Evolutionary conservation across 1,284 basidiomycete species (phyloP).

Genomic region (Abortiporus biennis): DNA sequence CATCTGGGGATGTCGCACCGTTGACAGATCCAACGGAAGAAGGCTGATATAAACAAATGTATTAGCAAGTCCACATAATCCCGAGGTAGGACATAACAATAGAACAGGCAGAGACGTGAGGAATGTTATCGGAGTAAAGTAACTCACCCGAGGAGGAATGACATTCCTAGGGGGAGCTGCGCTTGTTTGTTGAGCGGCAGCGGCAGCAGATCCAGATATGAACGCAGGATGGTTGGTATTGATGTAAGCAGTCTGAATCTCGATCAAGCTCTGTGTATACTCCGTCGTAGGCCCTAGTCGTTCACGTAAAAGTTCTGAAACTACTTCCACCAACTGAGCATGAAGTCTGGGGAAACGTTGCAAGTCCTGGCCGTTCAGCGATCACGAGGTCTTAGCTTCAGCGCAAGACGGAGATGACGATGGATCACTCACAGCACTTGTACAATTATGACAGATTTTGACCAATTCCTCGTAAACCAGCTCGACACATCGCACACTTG

Average conservation of each 20-base stretch:
- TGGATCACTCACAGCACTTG: constrained; percentile 64
- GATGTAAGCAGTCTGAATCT: constrained; percentile 98
- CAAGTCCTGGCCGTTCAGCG: constrained; percentile 72
- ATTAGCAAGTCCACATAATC: not conserved
- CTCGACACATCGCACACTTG: constrained; percentile 93
- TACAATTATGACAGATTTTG: constrained; percentile 99
- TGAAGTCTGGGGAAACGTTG: constrained; percentile 94
- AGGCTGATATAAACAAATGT: constrained; percentile 11
- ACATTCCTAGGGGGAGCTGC: constrained; percentile 35
- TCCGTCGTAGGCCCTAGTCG: constrained; percentile 94
- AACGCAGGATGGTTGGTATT: constrained; percentile 97
- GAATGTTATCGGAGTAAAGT: not conserved
- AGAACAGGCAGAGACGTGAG: too few species aligned
- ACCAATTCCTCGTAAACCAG: constrained; percentile 99
- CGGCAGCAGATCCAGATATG: constrained; percentile 63
- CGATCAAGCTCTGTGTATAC: constrained; percentile 93
- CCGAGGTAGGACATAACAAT: too few species aligned
- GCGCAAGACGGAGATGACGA: not conserved
- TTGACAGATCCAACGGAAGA: constrained; percentile 30
- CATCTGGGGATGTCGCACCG: constrained; percentile 41
- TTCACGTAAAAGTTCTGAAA: constrained; percentile 93
- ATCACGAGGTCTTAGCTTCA: not conserved
- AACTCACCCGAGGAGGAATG: constrained; percentile 46
- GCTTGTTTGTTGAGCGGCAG: constrained; percentile 37
- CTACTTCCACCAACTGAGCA: constrained; percentile 93